Conservation (phyloP, 2,329 filamentous ascomycete species). For the Xylariaceae sp. region DNA sequence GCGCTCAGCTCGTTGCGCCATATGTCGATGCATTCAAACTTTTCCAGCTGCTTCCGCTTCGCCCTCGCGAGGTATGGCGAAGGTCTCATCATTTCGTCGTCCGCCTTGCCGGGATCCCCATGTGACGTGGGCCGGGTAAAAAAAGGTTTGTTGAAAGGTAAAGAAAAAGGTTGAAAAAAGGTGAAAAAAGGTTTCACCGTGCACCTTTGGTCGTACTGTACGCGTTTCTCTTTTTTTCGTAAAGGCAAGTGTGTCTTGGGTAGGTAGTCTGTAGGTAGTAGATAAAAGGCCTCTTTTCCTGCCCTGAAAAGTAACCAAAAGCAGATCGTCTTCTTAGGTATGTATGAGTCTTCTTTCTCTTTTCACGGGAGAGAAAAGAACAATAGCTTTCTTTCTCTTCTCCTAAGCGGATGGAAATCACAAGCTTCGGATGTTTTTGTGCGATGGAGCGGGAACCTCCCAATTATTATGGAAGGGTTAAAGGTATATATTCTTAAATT, state of each 20-base stretch:
- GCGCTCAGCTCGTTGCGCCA: conserved; percentile 47
- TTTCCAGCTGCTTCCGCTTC: conserved; percentile 12
- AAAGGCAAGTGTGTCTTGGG: background rate
- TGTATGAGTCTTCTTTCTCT: background rate
- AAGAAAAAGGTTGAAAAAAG: too few relatives aligned
- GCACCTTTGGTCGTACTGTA: background rate
- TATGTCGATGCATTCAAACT: conserved; percentile 38
- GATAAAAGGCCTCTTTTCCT: too few relatives aligned
- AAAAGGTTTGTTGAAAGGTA: too few relatives aligned
- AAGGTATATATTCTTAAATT: too few relatives aligned
- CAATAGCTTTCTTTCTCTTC: too few relatives aligned
- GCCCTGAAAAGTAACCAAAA: too few relatives aligned
- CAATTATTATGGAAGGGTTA: too few relatives aligned
- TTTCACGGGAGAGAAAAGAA: background rate
- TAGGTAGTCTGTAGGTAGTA: background rate
- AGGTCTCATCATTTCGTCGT: conserved; percentile 8
- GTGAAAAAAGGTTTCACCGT: background rate
- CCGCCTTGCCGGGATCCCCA: background rate
- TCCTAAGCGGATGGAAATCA: background rate
- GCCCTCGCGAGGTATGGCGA: background rate
- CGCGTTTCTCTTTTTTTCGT: background rate
- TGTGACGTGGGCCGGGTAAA: background rate
- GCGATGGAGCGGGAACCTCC: too few relatives aligned
- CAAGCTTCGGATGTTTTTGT: background rate
- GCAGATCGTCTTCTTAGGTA: too few relatives aligned